Percentiles rank a stretch among this genome's conserved stretches.
These are phyloP conservation scores for Chrysosphaeria jannelii DNA, from an alignment of 2,329 filamentous ascomycete genomes.

Conservation along the genomic window DNA sequence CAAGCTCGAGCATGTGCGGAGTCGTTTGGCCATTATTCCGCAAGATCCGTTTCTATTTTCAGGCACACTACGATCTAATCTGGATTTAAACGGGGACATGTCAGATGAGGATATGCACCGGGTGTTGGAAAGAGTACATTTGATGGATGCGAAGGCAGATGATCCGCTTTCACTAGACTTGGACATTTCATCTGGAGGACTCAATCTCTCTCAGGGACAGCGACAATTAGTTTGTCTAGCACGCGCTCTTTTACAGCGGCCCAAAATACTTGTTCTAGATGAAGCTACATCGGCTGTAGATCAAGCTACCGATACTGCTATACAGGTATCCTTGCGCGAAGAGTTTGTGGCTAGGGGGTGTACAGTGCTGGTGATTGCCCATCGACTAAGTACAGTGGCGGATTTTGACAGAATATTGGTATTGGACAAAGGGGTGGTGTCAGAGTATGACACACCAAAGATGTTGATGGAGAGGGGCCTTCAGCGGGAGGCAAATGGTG, in stretches of 20 bases:
- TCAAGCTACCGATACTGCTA: conserved; percentile 21
- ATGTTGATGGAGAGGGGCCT: conserved; percentile 12
- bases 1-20: conserved; percentile 27
- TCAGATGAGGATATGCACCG: conserved; percentile 29
- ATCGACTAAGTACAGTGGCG: conserved; percentile 14
- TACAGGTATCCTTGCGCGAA: conserved; percentile 23
- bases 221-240: conserved; percentile 18
- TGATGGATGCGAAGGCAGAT: conserved; percentile 16
- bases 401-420: conserved; percentile 21
- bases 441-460: conserved; percentile 12
- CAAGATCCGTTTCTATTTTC: conserved; percentile 37
- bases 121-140: conserved; percentile 26
- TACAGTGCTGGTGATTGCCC: conserved; percentile 18
- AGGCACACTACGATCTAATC: conserved; percentile 29
- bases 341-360: conserved; percentile 16
- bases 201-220: conserved; percentile 15
- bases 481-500: conserved; percentile 2
- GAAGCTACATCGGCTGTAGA: conserved; percentile 21
- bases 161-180: no score
- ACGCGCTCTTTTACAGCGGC: conserved; percentile 12
- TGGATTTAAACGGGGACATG: conserved; percentile 30
- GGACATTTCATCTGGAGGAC: no score
- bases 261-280: conserved; percentile 13
- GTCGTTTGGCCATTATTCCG: conserved; percentile 31
- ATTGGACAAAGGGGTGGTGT: conserved; percentile 15